phyloP scores from a whole-genome alignment of 169 alveolate genomes.

The Cryptosporidium meleagridis region DNA sequence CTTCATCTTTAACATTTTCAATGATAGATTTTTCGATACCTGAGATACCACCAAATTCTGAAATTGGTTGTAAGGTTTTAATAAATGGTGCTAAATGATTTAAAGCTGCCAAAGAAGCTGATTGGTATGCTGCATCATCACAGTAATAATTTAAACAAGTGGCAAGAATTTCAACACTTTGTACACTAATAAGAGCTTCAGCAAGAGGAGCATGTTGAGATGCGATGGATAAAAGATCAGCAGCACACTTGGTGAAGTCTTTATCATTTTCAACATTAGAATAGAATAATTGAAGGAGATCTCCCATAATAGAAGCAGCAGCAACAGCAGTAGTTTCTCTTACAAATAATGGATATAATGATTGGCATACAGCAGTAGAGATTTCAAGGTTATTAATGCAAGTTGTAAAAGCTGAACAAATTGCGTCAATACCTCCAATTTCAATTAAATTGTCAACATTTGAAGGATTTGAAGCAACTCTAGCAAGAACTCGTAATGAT shows the following conservation, averaged over 20 bases:
- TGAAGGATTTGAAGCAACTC: conserved; percentile 87
- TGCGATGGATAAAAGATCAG: conserved; percentile 81
- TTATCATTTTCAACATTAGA: conserved; percentile 67
- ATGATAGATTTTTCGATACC: conserved; percentile 87
- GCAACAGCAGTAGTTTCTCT: conserved; percentile 70
- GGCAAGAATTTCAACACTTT: conserved; percentile 89
- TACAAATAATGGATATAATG: conserved; percentile 83
- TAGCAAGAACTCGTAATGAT: conserved; percentile 88
- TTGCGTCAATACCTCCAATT: conserved; percentile 88
- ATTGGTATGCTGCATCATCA: conserved; percentile 84
- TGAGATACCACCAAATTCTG: conserved; percentile 90
- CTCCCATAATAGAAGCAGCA: conserved; percentile 68
- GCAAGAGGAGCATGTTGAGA: conserved; percentile 89
- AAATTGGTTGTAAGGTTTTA: conserved; percentile 83
- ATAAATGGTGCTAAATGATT: conserved; percentile 86
- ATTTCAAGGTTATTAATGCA: conserved; percentile 85
- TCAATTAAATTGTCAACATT: conserved; percentile 86
- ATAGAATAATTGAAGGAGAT: conserved; percentile 50
- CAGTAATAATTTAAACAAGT: conserved; percentile 91
- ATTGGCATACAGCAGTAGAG: conserved; percentile 87
- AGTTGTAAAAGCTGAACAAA: conserved; percentile 87
- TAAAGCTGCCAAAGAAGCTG: conserved; percentile 85
- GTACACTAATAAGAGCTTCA: conserved; percentile 85
- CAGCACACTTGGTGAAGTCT: conserved; percentile 70
- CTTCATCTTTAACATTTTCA: conserved; percentile 82